Percentiles rank a stretch among this genome's conserved stretches.
phyloP scores from a whole-genome alignment of 2,329 filamentous ascomycete species.

The Tetracladium maxilliforme region DNA sequence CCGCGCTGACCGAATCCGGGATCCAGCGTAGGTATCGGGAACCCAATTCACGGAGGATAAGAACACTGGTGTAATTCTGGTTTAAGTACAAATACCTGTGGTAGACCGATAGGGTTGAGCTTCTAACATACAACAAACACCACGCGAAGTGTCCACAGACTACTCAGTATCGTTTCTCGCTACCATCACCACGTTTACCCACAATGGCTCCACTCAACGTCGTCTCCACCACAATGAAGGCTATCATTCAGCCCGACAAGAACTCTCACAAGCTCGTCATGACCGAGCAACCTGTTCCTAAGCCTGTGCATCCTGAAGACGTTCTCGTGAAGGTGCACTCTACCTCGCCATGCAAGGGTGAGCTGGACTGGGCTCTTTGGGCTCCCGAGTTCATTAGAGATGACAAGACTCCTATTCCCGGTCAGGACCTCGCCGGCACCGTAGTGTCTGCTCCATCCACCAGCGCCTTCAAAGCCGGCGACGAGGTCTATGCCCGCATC shows the following conservation, averaged over 20 bases:
- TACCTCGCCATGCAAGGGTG: conserved; percentile 21
- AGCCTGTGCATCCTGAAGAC: conserved; percentile 5
- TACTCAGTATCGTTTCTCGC: no score
- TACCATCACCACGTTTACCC: no score
- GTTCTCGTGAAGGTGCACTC: conserved; percentile 23
- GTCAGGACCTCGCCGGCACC: conserved; percentile 24
- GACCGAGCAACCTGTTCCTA: conserved; percentile 8
- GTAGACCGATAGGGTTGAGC: no score
- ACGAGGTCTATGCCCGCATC: conserved; percentile 21
- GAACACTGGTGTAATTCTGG: no score
- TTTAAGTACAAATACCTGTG: no score
- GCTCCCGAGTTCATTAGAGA: conserved; percentile 9
- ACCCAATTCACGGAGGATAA: no score
- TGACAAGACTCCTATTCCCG: conserved; percentile 16
- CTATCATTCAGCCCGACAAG: conserved; percentile 3
- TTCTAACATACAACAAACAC: no score
- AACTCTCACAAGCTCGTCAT: conserved; percentile 2
- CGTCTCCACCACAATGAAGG: no score
- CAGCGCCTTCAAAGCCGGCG: conserved; percentile 21
- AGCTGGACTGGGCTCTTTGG: conserved; percentile 24
- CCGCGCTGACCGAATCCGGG: no score
- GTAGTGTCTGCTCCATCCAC: conserved; percentile 17
- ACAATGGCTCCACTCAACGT: no score
- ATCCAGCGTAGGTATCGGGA: no score
- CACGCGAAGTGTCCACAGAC: no score